Base-by-base conservation (phyloP, 2,329 filamentous ascomycete genomes). In the Penicillium griseofulvum region DNA sequence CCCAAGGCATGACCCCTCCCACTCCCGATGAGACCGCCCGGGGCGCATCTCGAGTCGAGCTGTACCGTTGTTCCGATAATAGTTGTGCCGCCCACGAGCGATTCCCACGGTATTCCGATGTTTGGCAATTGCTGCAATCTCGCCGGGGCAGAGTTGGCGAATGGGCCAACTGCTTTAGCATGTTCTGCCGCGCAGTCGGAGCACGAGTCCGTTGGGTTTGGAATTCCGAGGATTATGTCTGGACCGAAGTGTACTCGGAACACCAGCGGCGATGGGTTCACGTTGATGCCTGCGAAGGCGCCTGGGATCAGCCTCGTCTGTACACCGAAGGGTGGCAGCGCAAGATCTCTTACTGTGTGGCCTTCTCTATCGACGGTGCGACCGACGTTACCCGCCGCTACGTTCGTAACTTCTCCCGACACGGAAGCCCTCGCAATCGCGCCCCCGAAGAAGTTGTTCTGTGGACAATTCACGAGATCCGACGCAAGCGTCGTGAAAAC, bases 101-200 rank as follows among this genome's bases (percentile, higher is more conserved):
- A 60, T 99, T 97, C 65, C 92, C 94, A 37, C 85, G 94, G 57
- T 97, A 96, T 73, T 93, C 90, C 56, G 93, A 99, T 71, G 93
- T 96, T 26, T 97, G 95, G 87, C 87, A 91, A 48, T 77, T 97
- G 57, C 78, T 99, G 41, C 89, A 97, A 73, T 95, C 91, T 28
- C 82, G 90, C 64, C 84, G 89, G 64, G 94, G 94, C 34, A 87
- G 94, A 64, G 88, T 88, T 58, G 94, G 94, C 58, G 94, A 99
- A 78, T 97, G 94, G 91, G 91, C 91, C 63, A 97, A 97, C 76
- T 97, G 92, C 81, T 99, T 99, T 78, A 93, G 88, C 77, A 97
- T 97, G 94, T 83, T 99, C 49, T 97, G 93, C 79, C 86, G 93
- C 57, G 94, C 94, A 5, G 86, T 97, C 14, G 93, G 93, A 47